These are phyloP conservation scores for Cantharellus anzutake DNA, from an alignment of 768 basidiomycete genomes.

Conservation along the genomic window DNA sequence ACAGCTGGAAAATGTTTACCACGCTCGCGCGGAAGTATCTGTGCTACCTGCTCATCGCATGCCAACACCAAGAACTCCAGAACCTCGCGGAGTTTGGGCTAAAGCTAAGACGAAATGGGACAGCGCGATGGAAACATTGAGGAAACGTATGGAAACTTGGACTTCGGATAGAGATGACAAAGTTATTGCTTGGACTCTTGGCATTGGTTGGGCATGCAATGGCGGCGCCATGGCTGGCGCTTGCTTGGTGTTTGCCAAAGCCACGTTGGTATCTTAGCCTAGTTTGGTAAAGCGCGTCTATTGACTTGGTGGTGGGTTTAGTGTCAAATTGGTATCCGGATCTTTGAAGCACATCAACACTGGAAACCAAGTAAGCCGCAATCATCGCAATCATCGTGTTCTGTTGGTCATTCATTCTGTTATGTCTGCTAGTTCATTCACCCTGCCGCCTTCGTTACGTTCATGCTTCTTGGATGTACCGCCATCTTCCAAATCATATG, in stretches of 20 bases:
- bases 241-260: constrained; percentile 70
- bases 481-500: constrained; percentile 85
- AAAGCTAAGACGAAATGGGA: constrained; percentile 26
- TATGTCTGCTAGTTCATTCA: constrained; percentile 38
- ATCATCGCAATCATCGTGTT: not conserved
- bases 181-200: constrained; percentile 74
- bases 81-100: constrained; percentile 4
- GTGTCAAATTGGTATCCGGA: constrained; percentile 65
- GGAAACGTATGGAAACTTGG: constrained; percentile 50
- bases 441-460: constrained; percentile 55
- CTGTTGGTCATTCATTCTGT: not conserved
- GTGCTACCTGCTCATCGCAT: constrained; percentile 24
- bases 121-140: constrained; percentile 31
- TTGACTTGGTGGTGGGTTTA: constrained; percentile 14
- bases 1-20: constrained; percentile 55
- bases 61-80: constrained; percentile 9
- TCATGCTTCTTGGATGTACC: constrained; percentile 36
- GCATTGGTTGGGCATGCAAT: constrained; percentile 85
- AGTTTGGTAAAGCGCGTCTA: not conserved
- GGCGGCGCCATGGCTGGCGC: constrained; percentile 83
- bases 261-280: constrained; percentile 29
- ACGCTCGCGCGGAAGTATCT: constrained; percentile 47
- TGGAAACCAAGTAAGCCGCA: constrained; percentile 36
- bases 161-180: constrained; percentile 67
- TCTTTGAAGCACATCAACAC: constrained; percentile 61